Evolutionary conservation across 139 green algal genomes (phyloP).

Genomic region (Astrephomene gubernaculifera): DNA sequence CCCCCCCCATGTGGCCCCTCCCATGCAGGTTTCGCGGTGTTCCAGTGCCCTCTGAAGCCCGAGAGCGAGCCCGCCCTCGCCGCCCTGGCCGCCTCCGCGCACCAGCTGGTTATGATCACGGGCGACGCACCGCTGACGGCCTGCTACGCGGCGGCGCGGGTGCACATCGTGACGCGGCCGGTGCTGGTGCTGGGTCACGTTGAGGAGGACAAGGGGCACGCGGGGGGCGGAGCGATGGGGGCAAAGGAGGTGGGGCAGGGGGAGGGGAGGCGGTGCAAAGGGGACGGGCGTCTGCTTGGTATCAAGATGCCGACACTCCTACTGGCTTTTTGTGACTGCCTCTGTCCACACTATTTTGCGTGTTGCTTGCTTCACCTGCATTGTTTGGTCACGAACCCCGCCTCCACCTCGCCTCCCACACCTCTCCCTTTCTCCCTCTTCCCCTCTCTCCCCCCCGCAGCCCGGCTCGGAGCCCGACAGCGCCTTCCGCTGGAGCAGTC

Average conservation of each 20-base stretch:
- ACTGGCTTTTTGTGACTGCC: too few relatives aligned
- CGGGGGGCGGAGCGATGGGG: constrained; percentile 15
- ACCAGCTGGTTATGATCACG: constrained; percentile 97
- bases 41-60: constrained; percentile 87
- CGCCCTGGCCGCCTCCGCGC: constrained; percentile 74
- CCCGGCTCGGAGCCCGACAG: constrained; percentile 52
- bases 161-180: constrained; percentile 91
- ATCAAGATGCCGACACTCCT: too few relatives aligned
- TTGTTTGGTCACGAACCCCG: too few relatives aligned
- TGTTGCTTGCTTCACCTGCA: too few relatives aligned
- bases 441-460: background rate
- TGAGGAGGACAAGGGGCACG: constrained; percentile 56
- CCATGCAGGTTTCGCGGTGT: constrained; percentile 34
- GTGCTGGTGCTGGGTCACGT: constrained; percentile 76
- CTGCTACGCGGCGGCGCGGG: constrained; percentile 82
- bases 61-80: constrained; percentile 84
- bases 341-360: too few relatives aligned
- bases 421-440: background rate
- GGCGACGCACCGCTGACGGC: constrained; percentile 92
- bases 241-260: constrained; percentile 28
- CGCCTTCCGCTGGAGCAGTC: constrained; percentile 82
- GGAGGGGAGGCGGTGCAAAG: background rate
- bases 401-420: background rate
- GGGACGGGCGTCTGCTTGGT: too few relatives aligned
- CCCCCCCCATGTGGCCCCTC: background rate